Conservation (phyloP, 164 flowering plant species). For the Liquidambar formosana region DNA sequence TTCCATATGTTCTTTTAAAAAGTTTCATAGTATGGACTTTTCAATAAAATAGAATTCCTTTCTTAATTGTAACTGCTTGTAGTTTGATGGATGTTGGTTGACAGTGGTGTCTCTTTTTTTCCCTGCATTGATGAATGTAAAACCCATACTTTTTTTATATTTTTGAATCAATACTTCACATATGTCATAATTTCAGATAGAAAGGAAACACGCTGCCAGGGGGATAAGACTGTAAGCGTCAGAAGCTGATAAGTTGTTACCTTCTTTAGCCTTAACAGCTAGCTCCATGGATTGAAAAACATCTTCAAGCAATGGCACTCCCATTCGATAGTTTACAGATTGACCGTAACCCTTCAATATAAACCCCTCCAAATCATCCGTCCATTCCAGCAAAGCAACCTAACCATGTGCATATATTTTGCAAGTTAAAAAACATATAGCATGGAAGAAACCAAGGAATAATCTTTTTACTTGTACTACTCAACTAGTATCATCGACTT, state of each 20-base stretch:
- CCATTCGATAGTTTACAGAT: slow-evolving; percentile 83
- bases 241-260: slow-evolving; percentile 32
- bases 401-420: slow-evolving; percentile 19
- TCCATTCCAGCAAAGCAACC: slow-evolving; percentile 90
- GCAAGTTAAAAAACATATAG: not conserved
- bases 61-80: not conserved
- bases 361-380: slow-evolving; percentile 87
- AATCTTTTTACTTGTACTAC: too few relatives aligned
- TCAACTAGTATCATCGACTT: too few relatives aligned
- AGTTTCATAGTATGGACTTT: too few relatives aligned
- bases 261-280: slow-evolving; percentile 82
- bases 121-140: too few relatives aligned
- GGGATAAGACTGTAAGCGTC: too few relatives aligned
- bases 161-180: too few relatives aligned
- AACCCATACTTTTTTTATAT: too few relatives aligned
- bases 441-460: not conserved
- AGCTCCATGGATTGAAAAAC: slow-evolving; percentile 81
- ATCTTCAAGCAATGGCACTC: slow-evolving; percentile 85
- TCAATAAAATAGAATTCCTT: not conserved
- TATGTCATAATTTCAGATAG: too few relatives aligned
- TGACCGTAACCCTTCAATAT: slow-evolving; percentile 92
- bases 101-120: not conserved
- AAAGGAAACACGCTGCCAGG: too few relatives aligned
- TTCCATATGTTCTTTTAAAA: not conserved
- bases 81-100: not conserved